Evolutionary conservation across 2,329 filamentous ascomycete species (phyloP).

Genomic region (Leptoxyphium fumago): DNA sequence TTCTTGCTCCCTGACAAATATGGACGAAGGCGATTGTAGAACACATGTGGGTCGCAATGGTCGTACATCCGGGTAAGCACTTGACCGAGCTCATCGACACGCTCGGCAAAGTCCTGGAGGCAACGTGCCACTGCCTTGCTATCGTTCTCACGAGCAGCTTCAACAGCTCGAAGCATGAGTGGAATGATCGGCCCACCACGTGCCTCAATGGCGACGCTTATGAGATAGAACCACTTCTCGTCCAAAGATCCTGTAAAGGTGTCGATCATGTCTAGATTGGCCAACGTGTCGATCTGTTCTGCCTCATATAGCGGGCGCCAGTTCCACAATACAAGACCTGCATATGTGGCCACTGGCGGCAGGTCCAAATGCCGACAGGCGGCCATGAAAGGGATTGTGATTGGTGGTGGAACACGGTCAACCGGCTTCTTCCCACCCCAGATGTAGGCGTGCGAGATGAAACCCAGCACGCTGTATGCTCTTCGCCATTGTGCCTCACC

Average conservation of each 20-base stretch:
- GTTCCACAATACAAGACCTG: slow-evolving; percentile 88
- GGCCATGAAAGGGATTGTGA: slow-evolving; percentile 69
- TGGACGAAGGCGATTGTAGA: slow-evolving; percentile 91
- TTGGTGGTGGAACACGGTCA: slow-evolving; percentile 59
- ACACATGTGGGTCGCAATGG: slow-evolving; percentile 82
- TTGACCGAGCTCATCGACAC: slow-evolving; percentile 66
- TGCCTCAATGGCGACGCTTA: slow-evolving; percentile 91
- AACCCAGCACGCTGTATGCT: slow-evolving; percentile 64
- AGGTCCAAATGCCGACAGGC: slow-evolving; percentile 69
- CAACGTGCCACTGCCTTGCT: slow-evolving; percentile 57
- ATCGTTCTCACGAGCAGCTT: slow-evolving; percentile 59
- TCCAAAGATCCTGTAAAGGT: slow-evolving; percentile 92
- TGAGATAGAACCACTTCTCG: slow-evolving; percentile 96
- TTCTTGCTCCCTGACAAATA: slow-evolving; percentile 95
- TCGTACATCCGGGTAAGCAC: slow-evolving; percentile 86
- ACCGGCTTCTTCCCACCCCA: slow-evolving; percentile 69
- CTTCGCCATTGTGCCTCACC: slow-evolving; percentile 83
- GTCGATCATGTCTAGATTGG: slow-evolving; percentile 74
- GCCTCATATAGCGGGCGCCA: slow-evolving; percentile 81
- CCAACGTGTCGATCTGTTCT: slow-evolving; percentile 66
- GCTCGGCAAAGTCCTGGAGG: slow-evolving; percentile 71
- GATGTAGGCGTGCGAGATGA: slow-evolving; percentile 73
- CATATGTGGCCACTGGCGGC: slow-evolving; percentile 86
- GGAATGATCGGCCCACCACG: slow-evolving; percentile 76
- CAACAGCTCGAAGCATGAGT: slow-evolving; percentile 76